Base-by-base conservation (phyloP, 192 early-diverging fungal genomes). In the Jimgerdemannia lactiflua region DNA sequence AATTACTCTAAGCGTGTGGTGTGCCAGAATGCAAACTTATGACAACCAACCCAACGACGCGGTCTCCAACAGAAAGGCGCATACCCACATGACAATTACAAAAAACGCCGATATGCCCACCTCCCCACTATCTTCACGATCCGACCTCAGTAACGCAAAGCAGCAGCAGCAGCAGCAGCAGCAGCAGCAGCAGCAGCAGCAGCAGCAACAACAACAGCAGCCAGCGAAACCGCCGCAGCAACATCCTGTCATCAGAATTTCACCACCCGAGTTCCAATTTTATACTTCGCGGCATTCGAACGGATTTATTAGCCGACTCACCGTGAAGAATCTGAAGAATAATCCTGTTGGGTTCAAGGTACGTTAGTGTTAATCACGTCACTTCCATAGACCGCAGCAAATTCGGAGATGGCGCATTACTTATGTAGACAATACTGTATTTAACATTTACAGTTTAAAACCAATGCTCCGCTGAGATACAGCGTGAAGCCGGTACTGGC, bases 401-500 rank as follows among this genome's bases (percentile, higher is more conserved):
- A 39, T 4, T 70, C 65, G 20, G 3, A 4, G 0, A 68, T 4
- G 59, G 3, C 18, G 3, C 3, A 44, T 39, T 42, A 42, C 43
- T 64, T 29, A 73, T 49, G 19, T 0, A 18, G 44, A 54, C n/a
- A 41, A 41, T 18, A 68, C 9, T 0, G 7, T 69, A 3, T 67
- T 75, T 41, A 65, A 39, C 1, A 17, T 69, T 2, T 4, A 11
- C 74, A 84, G 72, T 81, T 84, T 71, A 84, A 84, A 75, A 84
- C 83, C 7, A 84, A 84, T 71, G 83, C 83, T 11, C 83, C 80
- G 6, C 42, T 80, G 20, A 59, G 83, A 67, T 84, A 84, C 42
- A 81, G 77, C 69, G 83, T 84, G 64, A 84, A 84, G 71, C 83
- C 83, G 4, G 80, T 81, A 29, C 79, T 84, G 43, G 83, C 80